Conservation (phyloP, 331 rosid genomes). For the Pyrus hybrid region DNA sequence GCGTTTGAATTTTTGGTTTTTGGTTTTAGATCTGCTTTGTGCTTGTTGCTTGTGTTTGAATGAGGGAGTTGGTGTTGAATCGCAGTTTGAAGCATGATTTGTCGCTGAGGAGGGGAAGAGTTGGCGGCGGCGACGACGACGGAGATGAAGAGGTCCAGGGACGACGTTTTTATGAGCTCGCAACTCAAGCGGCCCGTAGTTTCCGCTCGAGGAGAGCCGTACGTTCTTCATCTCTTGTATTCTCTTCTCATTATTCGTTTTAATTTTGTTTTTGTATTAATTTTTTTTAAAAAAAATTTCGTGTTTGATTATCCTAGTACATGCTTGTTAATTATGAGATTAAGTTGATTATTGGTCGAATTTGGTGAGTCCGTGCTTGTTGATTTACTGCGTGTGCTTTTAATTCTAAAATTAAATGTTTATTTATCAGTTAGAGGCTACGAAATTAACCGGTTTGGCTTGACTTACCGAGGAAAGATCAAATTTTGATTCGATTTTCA, state of each 20-base stretch:
- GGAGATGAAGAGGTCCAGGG: constrained; percentile 87
- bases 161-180: constrained; percentile 58
- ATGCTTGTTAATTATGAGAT: constrained; percentile 20
- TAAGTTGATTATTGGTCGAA: constrained; percentile 17
- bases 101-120: constrained; percentile 29
- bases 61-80: constrained; percentile 38
- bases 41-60: constrained; percentile 32
- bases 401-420: neutral
- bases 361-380: constrained; percentile 9
- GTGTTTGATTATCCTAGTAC: constrained; percentile 27
- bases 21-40: constrained; percentile 64
- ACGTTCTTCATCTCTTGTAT: constrained; percentile 19
- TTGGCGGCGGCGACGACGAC: neutral
- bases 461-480: constrained; percentile 27
- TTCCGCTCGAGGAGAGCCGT: constrained; percentile 73
- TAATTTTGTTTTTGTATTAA: neutral
- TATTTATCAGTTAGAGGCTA: constrained; percentile 19
- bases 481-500: constrained; percentile 5
- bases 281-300: neutral
- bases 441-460: constrained; percentile 7
- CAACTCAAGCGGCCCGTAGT: constrained; percentile 67
- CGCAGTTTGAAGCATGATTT: constrained; percentile 52
- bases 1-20: neutral
- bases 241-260: neutral
- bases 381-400: constrained; percentile 1